Percentiles rank a stretch among this genome's conserved stretches.
Evolutionary conservation across 2,329 filamentous ascomycete species (phyloP).

Genomic region (Purpureocillium lavendulum): DNA sequence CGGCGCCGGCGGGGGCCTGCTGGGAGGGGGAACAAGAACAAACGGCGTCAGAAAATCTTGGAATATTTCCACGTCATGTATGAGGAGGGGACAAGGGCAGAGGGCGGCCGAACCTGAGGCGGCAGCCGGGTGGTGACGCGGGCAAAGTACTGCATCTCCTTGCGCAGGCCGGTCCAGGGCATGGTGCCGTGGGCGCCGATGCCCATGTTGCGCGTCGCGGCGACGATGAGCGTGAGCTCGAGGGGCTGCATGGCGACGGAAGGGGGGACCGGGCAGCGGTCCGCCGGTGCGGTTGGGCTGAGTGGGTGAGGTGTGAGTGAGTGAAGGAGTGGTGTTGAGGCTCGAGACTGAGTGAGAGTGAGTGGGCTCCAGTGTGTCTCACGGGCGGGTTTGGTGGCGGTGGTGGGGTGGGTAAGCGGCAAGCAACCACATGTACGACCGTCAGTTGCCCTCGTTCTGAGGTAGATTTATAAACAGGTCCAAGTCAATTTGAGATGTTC

Average conservation of each 20-base stretch:
- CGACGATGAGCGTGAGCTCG: slow-evolving; percentile 84
- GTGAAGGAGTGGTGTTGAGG: not conserved
- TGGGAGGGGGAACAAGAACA: not conserved
- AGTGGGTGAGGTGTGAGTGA: too few species aligned
- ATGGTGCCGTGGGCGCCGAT: slow-evolving; percentile 74
- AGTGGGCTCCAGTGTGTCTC: too few species aligned
- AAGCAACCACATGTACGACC: too few species aligned
- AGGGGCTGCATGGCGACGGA: slow-evolving; percentile 23
- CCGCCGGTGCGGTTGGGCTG: too few species aligned
- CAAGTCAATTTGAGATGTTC: too few species aligned
- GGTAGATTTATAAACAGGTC: too few species aligned
- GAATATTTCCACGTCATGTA: too few species aligned
- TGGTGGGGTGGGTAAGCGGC: too few species aligned
- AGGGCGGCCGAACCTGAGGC: slow-evolving; percentile 27
- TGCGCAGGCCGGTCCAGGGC: slow-evolving; percentile 81
- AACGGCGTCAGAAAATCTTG: too few species aligned
- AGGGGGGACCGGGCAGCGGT: too few species aligned
- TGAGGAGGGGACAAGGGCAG: not conserved
- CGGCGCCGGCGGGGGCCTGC: slow-evolving; percentile 22
- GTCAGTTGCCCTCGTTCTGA: too few species aligned
- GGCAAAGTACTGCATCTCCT: slow-evolving; percentile 93
- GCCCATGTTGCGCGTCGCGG: slow-evolving; percentile 82
- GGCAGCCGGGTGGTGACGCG: slow-evolving; percentile 70
- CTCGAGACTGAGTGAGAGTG: not conserved
- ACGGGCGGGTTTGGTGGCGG: too few species aligned